Conservation (phyloP, 1,284 basidiomycete genomes). For the Peniophora sp. region DNA sequence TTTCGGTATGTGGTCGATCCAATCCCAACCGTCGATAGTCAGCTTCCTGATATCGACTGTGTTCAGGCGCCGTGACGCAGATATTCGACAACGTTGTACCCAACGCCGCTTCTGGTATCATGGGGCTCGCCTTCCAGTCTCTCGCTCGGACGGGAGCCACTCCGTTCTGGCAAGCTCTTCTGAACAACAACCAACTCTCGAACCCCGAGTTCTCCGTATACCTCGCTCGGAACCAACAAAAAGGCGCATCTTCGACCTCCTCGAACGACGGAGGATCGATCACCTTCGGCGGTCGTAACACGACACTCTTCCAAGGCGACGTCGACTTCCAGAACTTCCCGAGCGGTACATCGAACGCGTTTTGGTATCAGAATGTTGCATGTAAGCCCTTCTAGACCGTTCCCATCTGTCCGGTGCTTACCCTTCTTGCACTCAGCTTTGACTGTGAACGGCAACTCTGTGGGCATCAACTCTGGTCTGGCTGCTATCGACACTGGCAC, state of each 20-base stretch:
- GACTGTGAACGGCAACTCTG: slow-evolving; percentile 45
- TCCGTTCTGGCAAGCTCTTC: slow-evolving; percentile 69
- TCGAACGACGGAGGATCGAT: slow-evolving; percentile 58
- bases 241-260: slow-evolving; percentile 17
- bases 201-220: slow-evolving; percentile 55
- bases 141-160: slow-evolving; percentile 47
- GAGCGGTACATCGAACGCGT: slow-evolving; percentile 24
- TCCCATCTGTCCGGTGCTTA: neutral
- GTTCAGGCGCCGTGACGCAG: slow-evolving; percentile 24
- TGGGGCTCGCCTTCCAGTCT: slow-evolving; percentile 61
- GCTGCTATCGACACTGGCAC: slow-evolving; percentile 79
- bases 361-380: slow-evolving; percentile 47
- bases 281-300: slow-evolving; percentile 71
- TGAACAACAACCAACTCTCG: slow-evolving; percentile 36
- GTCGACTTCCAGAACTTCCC: slow-evolving; percentile 54
- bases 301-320: slow-evolving; percentile 50
- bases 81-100: slow-evolving; percentile 33
- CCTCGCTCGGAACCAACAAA: slow-evolving; percentile 29
- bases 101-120: slow-evolving; percentile 50
- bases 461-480: slow-evolving; percentile 34
- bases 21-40: neutral
- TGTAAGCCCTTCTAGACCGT: slow-evolving; percentile 13
- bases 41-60: no score
- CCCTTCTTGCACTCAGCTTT: slow-evolving; percentile 14
- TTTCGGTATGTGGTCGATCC: slow-evolving; percentile 28